A percentile compares a stretch with the other conserved stretches of the same genome.
phyloP scores from a whole-genome alignment of 805 yeast species.

The Candida taoyuanica region DNA sequence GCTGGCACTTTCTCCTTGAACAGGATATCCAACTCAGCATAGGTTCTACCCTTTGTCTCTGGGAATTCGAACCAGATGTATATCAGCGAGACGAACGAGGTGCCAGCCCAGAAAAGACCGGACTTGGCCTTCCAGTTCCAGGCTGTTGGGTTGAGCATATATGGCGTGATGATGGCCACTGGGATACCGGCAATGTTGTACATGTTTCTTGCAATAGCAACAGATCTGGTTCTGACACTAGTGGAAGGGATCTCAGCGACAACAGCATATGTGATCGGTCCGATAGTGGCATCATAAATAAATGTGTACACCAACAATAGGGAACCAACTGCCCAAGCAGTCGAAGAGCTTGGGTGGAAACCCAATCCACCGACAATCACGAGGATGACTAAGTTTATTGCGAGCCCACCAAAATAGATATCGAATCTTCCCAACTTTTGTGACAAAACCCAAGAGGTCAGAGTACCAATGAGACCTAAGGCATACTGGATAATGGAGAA shows the following conservation, averaged over 20 bases:
- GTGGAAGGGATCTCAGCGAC: slow-evolving; percentile 39
- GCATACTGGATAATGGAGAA: slow-evolving; percentile 34
- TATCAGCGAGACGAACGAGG: slow-evolving; percentile 27
- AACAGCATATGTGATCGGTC: slow-evolving; percentile 37
- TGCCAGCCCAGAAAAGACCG: slow-evolving; percentile 42
- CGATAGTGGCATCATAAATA: slow-evolving; percentile 35
- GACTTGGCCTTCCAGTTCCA: slow-evolving; percentile 42
- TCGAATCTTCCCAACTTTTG: slow-evolving; percentile 30
- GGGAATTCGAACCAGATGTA: slow-evolving; percentile 52
- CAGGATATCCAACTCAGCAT: slow-evolving; percentile 51
- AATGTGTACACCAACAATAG: slow-evolving; percentile 28
- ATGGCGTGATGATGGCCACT: slow-evolving; percentile 37
- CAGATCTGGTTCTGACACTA: slow-evolving; percentile 36
- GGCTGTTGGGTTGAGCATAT: slow-evolving; percentile 41
- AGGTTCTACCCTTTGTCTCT: slow-evolving; percentile 51
- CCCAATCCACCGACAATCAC: slow-evolving; percentile 28
- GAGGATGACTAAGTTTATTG: slow-evolving; percentile 15
- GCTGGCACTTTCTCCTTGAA: slow-evolving; percentile 33
- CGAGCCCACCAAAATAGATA: slow-evolving; percentile 26
- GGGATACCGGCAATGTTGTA: slow-evolving; percentile 32
- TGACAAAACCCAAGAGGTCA: slow-evolving; percentile 30
- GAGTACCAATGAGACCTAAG: slow-evolving; percentile 30
- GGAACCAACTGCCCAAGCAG: slow-evolving; percentile 30
- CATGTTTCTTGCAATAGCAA: slow-evolving; percentile 30
- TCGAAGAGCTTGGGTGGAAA: slow-evolving; percentile 6